These are phyloP conservation scores for Isoetes taiwanensis DNA, from an alignment of 75 land plant genomes.

Conservation along the genomic window DNA sequence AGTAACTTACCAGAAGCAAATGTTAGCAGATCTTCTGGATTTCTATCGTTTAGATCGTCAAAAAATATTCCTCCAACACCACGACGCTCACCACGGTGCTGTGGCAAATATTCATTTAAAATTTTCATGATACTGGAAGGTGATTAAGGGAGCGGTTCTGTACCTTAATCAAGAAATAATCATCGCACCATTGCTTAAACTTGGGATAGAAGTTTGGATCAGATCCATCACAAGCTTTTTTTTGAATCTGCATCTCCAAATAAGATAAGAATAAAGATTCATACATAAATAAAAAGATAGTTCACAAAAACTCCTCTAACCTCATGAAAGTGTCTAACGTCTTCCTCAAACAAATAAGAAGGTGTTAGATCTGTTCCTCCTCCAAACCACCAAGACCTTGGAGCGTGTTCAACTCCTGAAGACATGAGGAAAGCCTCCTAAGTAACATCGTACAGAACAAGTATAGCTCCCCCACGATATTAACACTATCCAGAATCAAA, in stretches of 20 bases:
- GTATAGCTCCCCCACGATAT: background rate
- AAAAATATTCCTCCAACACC: constrained; percentile 99
- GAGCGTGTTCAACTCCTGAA: constrained; percentile 87
- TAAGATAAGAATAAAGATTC: background rate
- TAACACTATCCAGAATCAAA: too few species aligned
- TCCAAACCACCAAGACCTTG: constrained; percentile 99
- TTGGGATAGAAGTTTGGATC: constrained; percentile 82
- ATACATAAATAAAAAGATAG: background rate
- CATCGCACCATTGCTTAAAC: constrained; percentile 99
- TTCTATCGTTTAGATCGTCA: constrained; percentile 90
- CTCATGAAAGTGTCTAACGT: constrained; percentile 84
- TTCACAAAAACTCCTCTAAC: constrained; percentile 21
- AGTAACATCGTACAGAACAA: background rate
- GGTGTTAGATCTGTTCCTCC: constrained; percentile 98
- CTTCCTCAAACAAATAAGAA: constrained; percentile 89
- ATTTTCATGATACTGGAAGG: background rate
- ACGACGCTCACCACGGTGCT: constrained; percentile 94
- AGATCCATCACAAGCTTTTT: constrained; percentile 88
- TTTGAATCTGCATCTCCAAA: constrained; percentile 52
- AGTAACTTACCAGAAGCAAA: constrained; percentile 61
- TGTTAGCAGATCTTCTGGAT: constrained; percentile 69
- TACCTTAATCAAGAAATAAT: constrained; percentile 88
- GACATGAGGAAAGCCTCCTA: background rate
- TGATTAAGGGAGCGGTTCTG: background rate
- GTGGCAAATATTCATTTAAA: background rate